phyloP scores from a whole-genome alignment of 306 rosid genomes.

The Quercus robur region DNA sequence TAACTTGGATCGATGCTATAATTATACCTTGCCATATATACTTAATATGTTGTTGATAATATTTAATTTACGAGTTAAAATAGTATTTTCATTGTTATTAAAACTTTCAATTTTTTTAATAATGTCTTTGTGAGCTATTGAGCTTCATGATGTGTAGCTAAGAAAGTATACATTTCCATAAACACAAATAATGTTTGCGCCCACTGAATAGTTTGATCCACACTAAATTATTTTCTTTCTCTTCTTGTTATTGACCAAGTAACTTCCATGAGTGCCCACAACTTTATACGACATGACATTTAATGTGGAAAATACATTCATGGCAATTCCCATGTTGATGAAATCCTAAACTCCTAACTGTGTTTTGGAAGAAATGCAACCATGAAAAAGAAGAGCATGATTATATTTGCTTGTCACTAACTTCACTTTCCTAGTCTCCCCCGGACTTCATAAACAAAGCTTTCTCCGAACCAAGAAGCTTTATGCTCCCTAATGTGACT shows the following conservation, averaged over 20 bases:
- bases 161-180: no score
- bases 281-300: neutral
- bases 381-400: neutral
- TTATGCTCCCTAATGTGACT: conserved; percentile 11
- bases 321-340: neutral
- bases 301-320: neutral
- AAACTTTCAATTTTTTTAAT: no score
- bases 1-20: no score
- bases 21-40: no score
- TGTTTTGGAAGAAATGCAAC: neutral
- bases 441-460: neutral
- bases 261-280: neutral
- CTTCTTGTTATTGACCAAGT: neutral
- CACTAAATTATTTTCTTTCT: no score
- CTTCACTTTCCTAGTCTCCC: neutral
- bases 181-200: no score
- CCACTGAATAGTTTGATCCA: no score
- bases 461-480: neutral
- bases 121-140: no score
- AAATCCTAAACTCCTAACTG: neutral
- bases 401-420: neutral
- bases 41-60: no score
- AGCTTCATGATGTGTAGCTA: no score
- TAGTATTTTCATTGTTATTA: no score
- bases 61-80: no score